phyloP scores from a whole-genome alignment of 2,329 filamentous ascomycete genomes.

The Grosmannia huntii region DNA sequence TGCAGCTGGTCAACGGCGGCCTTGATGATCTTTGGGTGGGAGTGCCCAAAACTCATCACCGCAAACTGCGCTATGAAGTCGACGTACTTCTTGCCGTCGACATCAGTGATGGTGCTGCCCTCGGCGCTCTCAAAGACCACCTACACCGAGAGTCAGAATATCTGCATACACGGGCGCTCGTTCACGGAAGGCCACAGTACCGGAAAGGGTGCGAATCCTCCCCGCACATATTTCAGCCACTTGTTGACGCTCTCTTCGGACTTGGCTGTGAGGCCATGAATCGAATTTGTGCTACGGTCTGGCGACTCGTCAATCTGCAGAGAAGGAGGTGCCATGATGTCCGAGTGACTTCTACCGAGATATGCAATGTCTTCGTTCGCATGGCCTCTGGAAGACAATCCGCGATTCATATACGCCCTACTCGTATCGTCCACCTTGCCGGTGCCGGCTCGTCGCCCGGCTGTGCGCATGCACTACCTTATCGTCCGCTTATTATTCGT shows the following conservation, averaged over 20 bases:
- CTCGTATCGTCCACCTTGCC: too few species aligned
- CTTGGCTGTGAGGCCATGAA: background rate
- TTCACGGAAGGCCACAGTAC: background rate
- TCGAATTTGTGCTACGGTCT: conserved; percentile 1
- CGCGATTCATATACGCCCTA: too few species aligned
- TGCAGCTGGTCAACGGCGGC: conserved; percentile 2
- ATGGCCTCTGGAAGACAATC: too few species aligned
- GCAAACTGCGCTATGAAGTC: conserved; percentile 3
- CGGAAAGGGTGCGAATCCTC: conserved; percentile 3
- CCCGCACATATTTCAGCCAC: conserved; percentile 1
- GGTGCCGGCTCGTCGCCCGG: too few species aligned
- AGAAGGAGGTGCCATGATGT: too few species aligned
- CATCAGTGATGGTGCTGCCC: background rate
- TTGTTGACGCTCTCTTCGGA: background rate
- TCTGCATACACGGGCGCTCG: background rate
- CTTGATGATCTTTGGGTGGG: conserved; percentile 2
- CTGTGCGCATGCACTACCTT: background rate
- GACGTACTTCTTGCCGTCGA: conserved; percentile 4
- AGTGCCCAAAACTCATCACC: conserved; percentile 2
- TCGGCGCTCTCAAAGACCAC: background rate
- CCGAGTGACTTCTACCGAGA: too few species aligned
- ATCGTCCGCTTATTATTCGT: background rate
- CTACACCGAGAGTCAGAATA: background rate
- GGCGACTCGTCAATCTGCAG: too few species aligned
- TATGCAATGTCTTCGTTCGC: too few species aligned